Conservation (phyloP, 306 rosid genomes). For the Sesbania bispinosa region DNA sequence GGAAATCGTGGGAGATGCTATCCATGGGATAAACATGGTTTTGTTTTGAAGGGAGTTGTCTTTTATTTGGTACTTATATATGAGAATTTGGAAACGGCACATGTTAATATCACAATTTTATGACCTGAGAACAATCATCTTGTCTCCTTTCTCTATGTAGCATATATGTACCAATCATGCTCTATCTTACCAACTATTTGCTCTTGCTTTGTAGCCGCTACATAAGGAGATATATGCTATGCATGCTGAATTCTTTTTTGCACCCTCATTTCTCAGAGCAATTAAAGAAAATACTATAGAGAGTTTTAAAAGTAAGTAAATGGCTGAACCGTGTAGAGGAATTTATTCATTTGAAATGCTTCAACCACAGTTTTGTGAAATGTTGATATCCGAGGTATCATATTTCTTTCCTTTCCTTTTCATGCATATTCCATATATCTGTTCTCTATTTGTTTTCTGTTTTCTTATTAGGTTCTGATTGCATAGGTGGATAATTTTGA, state of each 20-base stretch:
- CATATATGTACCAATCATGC: not conserved
- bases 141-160: slow-evolving; percentile 21
- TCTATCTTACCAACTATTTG: slow-evolving; percentile 10
- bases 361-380: slow-evolving; percentile 75
- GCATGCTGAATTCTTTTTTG: slow-evolving; percentile 67
- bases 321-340: slow-evolving; percentile 61
- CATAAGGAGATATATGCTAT: slow-evolving; percentile 64
- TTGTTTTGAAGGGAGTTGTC: not conserved
- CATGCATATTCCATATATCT: slow-evolving; percentile 3
- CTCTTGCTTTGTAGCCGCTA: slow-evolving; percentile 58
- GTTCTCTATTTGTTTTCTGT: slow-evolving; percentile 33
- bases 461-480: slow-evolving; percentile 62
- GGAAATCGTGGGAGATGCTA: slow-evolving; percentile 15
- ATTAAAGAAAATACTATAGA: slow-evolving; percentile 65
- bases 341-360: slow-evolving; percentile 83
- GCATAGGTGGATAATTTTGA: slow-evolving; percentile 91
- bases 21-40: slow-evolving; percentile 1
- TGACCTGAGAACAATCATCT: not conserved
- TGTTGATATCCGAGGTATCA: slow-evolving; percentile 83
- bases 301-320: slow-evolving; percentile 58
- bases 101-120: not conserved
- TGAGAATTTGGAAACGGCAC: slow-evolving; percentile 8
- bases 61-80: not conserved
- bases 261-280: slow-evolving; percentile 87
- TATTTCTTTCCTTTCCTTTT: slow-evolving; percentile 29